Evolutionary conservation across 148 eudicot species (phyloP).

Genomic region (Diospyros lotus): DNA sequence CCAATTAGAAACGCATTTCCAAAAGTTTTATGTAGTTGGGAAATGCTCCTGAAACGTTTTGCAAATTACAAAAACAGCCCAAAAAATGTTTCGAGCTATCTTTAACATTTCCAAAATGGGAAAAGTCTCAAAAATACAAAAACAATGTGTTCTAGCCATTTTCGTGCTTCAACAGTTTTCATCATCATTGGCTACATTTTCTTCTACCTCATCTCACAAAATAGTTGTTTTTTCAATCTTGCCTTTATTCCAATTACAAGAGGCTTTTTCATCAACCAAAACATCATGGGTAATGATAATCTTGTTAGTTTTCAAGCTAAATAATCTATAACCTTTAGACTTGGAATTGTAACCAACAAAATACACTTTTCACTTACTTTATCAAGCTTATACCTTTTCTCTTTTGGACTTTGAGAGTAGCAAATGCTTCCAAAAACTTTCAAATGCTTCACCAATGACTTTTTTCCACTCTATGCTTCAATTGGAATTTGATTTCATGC

Average conservation of each 20-base stretch:
- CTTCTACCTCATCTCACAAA: background rate
- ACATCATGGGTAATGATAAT: conserved; percentile 1
- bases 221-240: background rate
- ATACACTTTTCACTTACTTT: conserved; percentile 8
- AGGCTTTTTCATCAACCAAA: conserved; percentile 3
- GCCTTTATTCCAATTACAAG: background rate
- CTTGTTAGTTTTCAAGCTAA: background rate
- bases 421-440: background rate
- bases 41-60: too few relatives aligned
- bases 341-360: conserved; percentile 6
- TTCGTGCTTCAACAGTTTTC: too few relatives aligned
- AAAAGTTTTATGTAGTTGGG: too few relatives aligned
- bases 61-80: too few relatives aligned
- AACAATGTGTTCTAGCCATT: too few relatives aligned
- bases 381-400: conserved; percentile 13
- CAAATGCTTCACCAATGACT: background rate
- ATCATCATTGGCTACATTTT: background rate
- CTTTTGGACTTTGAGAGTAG: background rate
- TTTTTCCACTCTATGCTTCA: conserved; percentile 11
- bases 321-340: conserved; percentile 7
- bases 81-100: too few relatives aligned
- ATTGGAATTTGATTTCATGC: background rate
- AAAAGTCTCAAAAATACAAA: too few relatives aligned
- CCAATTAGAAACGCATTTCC: too few relatives aligned
- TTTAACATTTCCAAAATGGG: too few relatives aligned